phyloP scores from a whole-genome alignment of 2,329 filamentous ascomycete genomes.

The Aspergillus japonicus region DNA sequence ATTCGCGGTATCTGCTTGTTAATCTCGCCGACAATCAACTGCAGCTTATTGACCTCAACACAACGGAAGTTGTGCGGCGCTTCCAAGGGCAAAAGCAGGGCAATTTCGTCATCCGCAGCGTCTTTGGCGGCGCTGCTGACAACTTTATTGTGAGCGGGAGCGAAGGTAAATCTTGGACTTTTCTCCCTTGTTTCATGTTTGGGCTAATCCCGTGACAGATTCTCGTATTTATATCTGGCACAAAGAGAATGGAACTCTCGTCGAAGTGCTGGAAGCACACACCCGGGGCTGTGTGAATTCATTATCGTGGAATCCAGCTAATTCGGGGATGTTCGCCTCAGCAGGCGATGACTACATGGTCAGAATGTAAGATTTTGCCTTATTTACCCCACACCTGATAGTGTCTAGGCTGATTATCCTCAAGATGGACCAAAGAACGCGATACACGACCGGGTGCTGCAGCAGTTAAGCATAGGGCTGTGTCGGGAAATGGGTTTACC shows the following conservation, averaged over 20 bases:
- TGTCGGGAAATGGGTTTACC: constrained; percentile 36
- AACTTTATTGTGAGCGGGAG: constrained; percentile 90
- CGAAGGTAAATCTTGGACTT: constrained; percentile 61
- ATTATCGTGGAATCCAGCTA: constrained; percentile 81
- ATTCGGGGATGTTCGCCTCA: constrained; percentile 83
- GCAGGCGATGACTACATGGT: constrained; percentile 85
- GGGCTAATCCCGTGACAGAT: constrained; percentile 47
- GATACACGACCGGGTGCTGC: constrained; percentile 27
- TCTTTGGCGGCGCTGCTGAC: constrained; percentile 86
- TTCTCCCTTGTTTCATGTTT: not conserved
- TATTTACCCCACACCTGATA: not conserved
- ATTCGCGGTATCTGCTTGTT: constrained; percentile 78
- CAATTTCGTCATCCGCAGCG: constrained; percentile 74
- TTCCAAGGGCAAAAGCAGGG: constrained; percentile 75
- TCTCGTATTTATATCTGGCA: constrained; percentile 84
- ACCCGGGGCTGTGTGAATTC: constrained; percentile 75
- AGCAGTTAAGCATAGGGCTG: constrained; percentile 28
- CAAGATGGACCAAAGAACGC: constrained; percentile 38
- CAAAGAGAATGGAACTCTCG: constrained; percentile 71
- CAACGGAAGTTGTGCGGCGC: constrained; percentile 67
- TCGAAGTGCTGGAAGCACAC: constrained; percentile 77
- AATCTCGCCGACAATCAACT: constrained; percentile 77
- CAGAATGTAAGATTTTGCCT: constrained; percentile 67
- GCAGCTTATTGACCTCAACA: constrained; percentile 73
- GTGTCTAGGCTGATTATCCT: constrained; percentile 8